Percentiles rank a stretch among this genome's conserved stretches.
Conservation (phyloP, 2,329 filamentous ascomycete species). For the Arthrocladium fulminans region DNA sequence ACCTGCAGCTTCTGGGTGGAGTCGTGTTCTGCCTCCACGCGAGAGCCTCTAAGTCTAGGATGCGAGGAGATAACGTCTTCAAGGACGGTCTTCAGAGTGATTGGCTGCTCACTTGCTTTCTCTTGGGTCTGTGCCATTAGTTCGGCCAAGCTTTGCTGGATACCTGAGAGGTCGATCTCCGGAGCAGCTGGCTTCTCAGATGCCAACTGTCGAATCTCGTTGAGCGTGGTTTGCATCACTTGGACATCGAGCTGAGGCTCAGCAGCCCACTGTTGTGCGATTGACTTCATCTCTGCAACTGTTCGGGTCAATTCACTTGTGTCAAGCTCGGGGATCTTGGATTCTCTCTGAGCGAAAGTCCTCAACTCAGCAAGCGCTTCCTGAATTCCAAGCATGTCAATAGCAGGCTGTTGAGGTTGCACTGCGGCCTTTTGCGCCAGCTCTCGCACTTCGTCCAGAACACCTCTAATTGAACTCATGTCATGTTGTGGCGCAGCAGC, state of each 20-base stretch:
- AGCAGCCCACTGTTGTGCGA: constrained; percentile 4
- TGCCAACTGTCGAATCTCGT: constrained; percentile 26
- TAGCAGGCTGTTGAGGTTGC: constrained; percentile 25
- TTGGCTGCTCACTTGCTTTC: constrained; percentile 30
- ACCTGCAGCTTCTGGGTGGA: constrained; percentile 42
- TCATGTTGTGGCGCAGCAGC: constrained; percentile 26
- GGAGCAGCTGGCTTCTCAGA: constrained; percentile 9
- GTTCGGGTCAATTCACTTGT: constrained; percentile 4
- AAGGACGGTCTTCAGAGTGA: constrained; percentile 54
- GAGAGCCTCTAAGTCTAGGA: constrained; percentile 44
- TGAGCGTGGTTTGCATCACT: constrained; percentile 32
- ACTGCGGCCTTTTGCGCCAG: constrained; percentile 31
- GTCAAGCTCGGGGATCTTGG: constrained; percentile 2
- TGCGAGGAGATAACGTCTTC: constrained; percentile 54
- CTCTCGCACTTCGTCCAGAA: constrained; percentile 28
- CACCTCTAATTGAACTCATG: constrained; percentile 31
- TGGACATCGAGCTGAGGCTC: constrained; percentile 29
- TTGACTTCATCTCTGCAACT: constrained; percentile 8
- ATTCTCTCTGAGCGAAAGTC: constrained; percentile 17
- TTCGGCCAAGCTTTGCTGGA: constrained; percentile 16
- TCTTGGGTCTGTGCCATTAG: constrained; percentile 35
- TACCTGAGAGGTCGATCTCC: constrained; percentile 10
- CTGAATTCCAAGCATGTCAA: constrained; percentile 33
- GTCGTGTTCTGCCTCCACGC: constrained; percentile 43
- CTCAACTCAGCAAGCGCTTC: constrained; percentile 30